Percentiles rank a stretch among this genome's conserved stretches.
These are phyloP conservation scores for Malania oleifera DNA, from an alignment of 164 flowering plant genomes.

Conservation along the genomic window DNA sequence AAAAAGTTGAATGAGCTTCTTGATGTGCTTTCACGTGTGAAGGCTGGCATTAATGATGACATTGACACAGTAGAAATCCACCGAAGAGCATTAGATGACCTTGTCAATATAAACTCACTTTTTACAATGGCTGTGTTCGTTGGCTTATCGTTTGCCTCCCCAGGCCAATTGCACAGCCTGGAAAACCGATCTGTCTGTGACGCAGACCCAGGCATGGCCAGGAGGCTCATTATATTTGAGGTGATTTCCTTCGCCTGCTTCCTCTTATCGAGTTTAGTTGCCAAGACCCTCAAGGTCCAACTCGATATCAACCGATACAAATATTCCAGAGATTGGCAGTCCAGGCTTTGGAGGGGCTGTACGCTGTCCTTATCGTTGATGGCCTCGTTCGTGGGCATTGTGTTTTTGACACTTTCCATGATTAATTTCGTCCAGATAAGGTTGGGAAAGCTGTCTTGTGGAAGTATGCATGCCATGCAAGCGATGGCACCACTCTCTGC, in stretches of 20 bases:
- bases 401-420: conserved; percentile 6
- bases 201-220: not conserved
- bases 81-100: conserved; percentile 4
- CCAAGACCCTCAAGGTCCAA: conserved; percentile 17
- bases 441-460: conserved; percentile 16
- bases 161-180: conserved; percentile 6
- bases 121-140: conserved; percentile 5
- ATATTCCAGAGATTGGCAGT: too few species aligned
- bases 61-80: too few species aligned
- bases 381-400: not conserved
- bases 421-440: conserved; percentile 8
- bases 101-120: conserved; percentile 3
- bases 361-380: not conserved
- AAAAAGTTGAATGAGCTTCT: too few species aligned
- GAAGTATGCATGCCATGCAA: not conserved
- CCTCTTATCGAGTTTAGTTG: conserved; percentile 17
- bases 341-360: not conserved
- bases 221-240: conserved; percentile 15
- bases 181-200: conserved; percentile 9
- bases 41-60: too few species aligned
- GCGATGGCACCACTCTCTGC: not conserved
- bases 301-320: not conserved
- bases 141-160: conserved; percentile 6
- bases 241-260: conserved; percentile 14
- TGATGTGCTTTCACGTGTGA: too few species aligned